A percentile compares a stretch with the other conserved stretches of the same genome.
Evolutionary conservation across 179 eudicot genomes (phyloP).

Genomic region (Drosera spatulata): DNA sequence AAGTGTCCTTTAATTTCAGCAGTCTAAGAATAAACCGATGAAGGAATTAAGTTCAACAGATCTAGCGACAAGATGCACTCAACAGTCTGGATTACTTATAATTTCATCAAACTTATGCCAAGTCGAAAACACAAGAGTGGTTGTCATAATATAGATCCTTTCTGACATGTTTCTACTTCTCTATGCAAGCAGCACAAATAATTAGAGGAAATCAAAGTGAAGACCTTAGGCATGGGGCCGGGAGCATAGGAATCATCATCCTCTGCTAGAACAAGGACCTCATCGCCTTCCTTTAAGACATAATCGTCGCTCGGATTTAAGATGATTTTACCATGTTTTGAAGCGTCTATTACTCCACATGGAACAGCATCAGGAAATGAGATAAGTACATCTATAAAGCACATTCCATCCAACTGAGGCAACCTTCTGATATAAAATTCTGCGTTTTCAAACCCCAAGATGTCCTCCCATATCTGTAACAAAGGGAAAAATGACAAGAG

Average conservation of each 20-base stretch:
- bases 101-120: too few relatives aligned
- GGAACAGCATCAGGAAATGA: conserved; percentile 96
- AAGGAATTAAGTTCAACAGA: too few relatives aligned
- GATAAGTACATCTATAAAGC: conserved; percentile 55
- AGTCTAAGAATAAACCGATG: too few relatives aligned
- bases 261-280: conserved; percentile 69
- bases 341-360: conserved; percentile 82
- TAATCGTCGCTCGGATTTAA: conserved; percentile 81
- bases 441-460: conserved; percentile 91
- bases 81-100: too few relatives aligned
- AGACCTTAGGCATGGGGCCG: conserved; percentile 58
- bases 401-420: conserved; percentile 63
- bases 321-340: conserved; percentile 66
- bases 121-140: too few relatives aligned
- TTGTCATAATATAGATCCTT: too few relatives aligned
- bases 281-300: conserved; percentile 56
- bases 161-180: too few relatives aligned
- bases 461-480: conserved; percentile 88
- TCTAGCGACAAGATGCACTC: too few relatives aligned
- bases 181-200: too few relatives aligned
- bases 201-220: too few relatives aligned
- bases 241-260: conserved; percentile 89
- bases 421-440: conserved; percentile 94
- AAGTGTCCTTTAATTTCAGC: too few relatives aligned
- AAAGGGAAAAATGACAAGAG: conserved; percentile 1